phyloP scores from a whole-genome alignment of 169 alveolate species.

The Plasmodium chabaudi region DNA sequence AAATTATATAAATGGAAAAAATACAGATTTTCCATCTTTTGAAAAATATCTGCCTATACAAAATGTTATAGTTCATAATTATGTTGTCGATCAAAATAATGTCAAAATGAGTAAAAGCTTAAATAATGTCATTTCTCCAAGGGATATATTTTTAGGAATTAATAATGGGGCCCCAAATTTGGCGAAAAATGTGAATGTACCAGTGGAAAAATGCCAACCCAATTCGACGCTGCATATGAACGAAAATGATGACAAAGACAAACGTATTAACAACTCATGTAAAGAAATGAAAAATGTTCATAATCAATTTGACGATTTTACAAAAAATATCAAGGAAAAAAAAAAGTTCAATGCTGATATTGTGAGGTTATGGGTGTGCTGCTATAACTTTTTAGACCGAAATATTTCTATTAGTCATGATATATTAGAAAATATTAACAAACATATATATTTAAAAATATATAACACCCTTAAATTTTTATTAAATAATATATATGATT shows the following conservation, averaged over 20 bases:
- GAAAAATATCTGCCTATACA: slow-evolving; percentile 88
- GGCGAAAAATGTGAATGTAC: neutral
- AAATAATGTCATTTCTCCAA: slow-evolving; percentile 95
- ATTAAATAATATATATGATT: slow-evolving; percentile 48
- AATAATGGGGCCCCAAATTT: neutral
- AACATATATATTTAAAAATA: slow-evolving; percentile 48
- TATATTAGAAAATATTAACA: slow-evolving; percentile 52
- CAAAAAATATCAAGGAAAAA: slow-evolving; percentile 2
- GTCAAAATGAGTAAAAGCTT: slow-evolving; percentile 94
- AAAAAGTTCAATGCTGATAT: slow-evolving; percentile 66
- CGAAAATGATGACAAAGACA: neutral
- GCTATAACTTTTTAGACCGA: slow-evolving; percentile 42
- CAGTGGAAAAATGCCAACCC: neutral
- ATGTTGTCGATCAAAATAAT: slow-evolving; percentile 94
- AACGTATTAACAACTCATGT: no score
- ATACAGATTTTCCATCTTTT: neutral
- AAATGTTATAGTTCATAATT: slow-evolving; percentile 94
- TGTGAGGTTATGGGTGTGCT: slow-evolving; percentile 68
- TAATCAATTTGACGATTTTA: neutral
- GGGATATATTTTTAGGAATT: slow-evolving; percentile 89
- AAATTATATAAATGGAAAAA: slow-evolving; percentile 1
- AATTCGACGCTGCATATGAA: neutral
- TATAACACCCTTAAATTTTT: slow-evolving; percentile 66
- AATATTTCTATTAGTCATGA: slow-evolving; percentile 44
- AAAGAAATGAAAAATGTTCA: neutral